Evolutionary conservation across 1,284 basidiomycete genomes (phyloP), one percentile per base, ranked within the genome.

Genomic region (Malassezia restricta): DNA sequence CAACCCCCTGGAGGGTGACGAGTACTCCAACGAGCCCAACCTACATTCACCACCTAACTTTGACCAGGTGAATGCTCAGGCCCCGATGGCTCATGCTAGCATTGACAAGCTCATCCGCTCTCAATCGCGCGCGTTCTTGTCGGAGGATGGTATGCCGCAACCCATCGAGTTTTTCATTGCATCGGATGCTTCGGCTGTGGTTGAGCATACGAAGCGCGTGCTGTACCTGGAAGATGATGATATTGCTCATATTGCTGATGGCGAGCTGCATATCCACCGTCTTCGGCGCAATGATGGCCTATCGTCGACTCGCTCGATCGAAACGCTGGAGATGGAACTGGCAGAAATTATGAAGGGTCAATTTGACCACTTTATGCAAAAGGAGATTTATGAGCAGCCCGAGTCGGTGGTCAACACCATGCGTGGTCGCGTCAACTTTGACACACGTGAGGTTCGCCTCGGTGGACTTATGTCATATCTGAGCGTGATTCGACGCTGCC

Each of bases 261-360:
- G 94, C 48, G 76, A 96, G 76, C 83, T 98, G 51, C 91, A 98
- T 79, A 98, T 98, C 71, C 92, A 98, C 79, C 89, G 94, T 66
- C 82, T 98, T 57, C 87, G 92, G 65, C 83, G 88, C 73, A 87
- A 89, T 64, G 85, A 74, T 52, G 84, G 81, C 47, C 81, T 72
- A 75, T 80, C 79, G 46, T 78, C 90, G 15, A 92, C 90, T 49
- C 87, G 94, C 66, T 90, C 83, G 62, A 98, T 99, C 76, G 94
- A 98, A 79, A 95, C 91, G 14, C 83, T 99, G 69, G 94, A 98
- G 77, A 85, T 98, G 68, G 94, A 99, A 76, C 83, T 99, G 45
- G 94, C 92, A 33, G 94, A 94, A 68, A 98, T 99, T 78, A 98
- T 98, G 94, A 98, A 98, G 81, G 94, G 94, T 74, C 88, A 90